Percentiles rank a stretch among this genome's conserved stretches.
These are phyloP conservation scores for Trifolium subterraneum DNA, from an alignment of 306 rosid species.

Conservation along the genomic window DNA sequence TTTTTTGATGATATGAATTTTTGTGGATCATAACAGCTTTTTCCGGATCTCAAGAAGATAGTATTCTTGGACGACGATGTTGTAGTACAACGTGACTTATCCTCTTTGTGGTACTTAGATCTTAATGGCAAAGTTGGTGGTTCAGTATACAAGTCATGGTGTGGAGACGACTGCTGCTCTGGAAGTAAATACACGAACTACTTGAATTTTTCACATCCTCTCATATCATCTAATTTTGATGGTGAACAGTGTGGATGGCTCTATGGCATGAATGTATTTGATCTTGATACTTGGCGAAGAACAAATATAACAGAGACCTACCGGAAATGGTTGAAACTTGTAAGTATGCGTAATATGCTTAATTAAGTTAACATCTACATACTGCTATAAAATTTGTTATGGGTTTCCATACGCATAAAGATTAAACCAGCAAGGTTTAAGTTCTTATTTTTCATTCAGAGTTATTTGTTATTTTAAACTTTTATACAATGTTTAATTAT, in stretches of 20 bases:
- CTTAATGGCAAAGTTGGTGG: constrained; percentile 86
- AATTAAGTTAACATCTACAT: constrained; percentile 6
- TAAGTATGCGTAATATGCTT: constrained; percentile 50
- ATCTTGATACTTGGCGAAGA: constrained; percentile 88
- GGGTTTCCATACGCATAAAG: not conserved
- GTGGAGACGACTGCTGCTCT: constrained; percentile 68
- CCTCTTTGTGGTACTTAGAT: constrained; percentile 83
- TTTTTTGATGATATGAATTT: constrained; percentile 54
- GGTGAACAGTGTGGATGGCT: constrained; percentile 71
- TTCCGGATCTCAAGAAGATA: constrained; percentile 86
- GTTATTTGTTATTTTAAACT: not conserved
- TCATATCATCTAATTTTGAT: constrained; percentile 65
- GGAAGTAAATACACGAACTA: constrained; percentile 71
- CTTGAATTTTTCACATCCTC: constrained; percentile 81
- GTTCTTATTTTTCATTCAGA: not conserved
- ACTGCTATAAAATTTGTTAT: constrained; percentile 24
- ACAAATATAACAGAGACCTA: constrained; percentile 72
- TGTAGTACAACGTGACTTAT: constrained; percentile 81
- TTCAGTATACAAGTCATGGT: constrained; percentile 74
- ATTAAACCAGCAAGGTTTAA: constrained; percentile 14
- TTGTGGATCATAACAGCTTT: constrained; percentile 69
- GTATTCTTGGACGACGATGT: constrained; percentile 88
- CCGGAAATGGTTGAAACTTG: constrained; percentile 75
- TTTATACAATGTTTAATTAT: not conserved
- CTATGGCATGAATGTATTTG: constrained; percentile 74